Evolutionary conservation across 176 grass and related monocot species (phyloP).

Genomic region (Aegilops speltoides): DNA sequence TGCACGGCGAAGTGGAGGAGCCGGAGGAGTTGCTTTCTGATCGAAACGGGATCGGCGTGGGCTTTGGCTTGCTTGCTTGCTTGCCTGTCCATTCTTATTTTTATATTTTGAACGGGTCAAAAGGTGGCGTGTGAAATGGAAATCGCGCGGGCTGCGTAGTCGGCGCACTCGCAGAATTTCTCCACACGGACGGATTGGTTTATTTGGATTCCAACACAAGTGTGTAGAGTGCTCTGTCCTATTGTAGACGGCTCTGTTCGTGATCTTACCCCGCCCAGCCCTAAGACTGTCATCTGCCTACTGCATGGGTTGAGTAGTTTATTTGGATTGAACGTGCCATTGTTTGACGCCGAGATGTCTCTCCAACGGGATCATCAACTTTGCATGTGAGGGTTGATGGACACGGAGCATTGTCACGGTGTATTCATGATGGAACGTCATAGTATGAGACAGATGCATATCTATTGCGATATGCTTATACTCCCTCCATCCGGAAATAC

Average conservation of each 20-base stretch:
- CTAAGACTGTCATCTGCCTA: no score
- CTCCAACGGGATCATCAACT: neutral
- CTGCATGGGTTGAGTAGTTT: neutral
- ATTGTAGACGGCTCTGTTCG: neutral
- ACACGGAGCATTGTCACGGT: conserved; percentile 1
- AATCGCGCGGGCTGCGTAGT: neutral
- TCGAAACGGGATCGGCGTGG: neutral
- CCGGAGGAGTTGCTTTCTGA: conserved; percentile 12
- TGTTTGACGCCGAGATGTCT: conserved; percentile 5
- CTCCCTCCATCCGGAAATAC: no score
- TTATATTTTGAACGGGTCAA: neutral
- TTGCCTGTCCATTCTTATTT: neutral
- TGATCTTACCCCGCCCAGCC: neutral
- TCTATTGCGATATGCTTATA: neutral
- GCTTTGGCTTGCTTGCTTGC: neutral
- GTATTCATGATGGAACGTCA: neutral
- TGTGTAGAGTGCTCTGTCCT: neutral
- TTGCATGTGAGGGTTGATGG: neutral
- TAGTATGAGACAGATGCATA: neutral
- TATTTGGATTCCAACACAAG: no score
- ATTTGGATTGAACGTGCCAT: neutral
- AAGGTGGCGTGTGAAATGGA: neutral
- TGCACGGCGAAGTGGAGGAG: neutral
- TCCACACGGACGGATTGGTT: neutral
- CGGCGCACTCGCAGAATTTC: neutral